A percentile compares a stretch with the other conserved stretches of the same genome.
Conservation (phyloP, 2,329 filamentous ascomycete genomes). For the Pseudogymnoascus sp. region DNA sequence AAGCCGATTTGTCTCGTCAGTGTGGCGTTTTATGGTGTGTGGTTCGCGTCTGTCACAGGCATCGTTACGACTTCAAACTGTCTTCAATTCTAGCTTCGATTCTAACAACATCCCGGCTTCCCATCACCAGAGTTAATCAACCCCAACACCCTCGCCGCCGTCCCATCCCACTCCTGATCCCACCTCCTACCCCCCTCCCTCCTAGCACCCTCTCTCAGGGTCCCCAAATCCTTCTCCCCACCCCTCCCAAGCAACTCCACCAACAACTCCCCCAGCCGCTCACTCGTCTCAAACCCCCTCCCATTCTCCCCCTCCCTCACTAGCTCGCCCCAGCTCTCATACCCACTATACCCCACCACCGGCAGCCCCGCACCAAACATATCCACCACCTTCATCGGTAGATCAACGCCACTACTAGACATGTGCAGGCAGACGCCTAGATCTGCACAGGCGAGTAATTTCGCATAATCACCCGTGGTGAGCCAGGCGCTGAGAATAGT, state of each 20-base stretch:
- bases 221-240: conserved; percentile 45
- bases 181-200: conserved; percentile 70
- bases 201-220: conserved; percentile 59
- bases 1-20: neutral
- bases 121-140: conserved; percentile 19
- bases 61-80: neutral
- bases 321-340: conserved; percentile 85
- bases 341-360: conserved; percentile 76
- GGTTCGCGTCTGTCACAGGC: neutral
- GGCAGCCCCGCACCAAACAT: conserved; percentile 96
- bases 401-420: conserved; percentile 86
- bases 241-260: conserved; percentile 51
- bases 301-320: conserved; percentile 83
- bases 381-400: conserved; percentile 98
- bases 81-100: neutral
- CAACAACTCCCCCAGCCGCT: conserved; percentile 56
- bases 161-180: conserved; percentile 87
- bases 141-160: conserved; percentile 65
- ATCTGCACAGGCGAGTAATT: conserved; percentile 74
- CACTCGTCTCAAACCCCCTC: conserved; percentile 66
- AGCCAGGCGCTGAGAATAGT: conserved; percentile 78
- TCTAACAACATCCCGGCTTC: neutral
- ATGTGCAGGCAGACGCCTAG: conserved; percentile 87
- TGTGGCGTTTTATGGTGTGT: neutral
- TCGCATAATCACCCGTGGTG: conserved; percentile 73